phyloP scores from a whole-genome alignment of 2,329 filamentous ascomycete genomes.

The Colletotrichum sp. region DNA sequence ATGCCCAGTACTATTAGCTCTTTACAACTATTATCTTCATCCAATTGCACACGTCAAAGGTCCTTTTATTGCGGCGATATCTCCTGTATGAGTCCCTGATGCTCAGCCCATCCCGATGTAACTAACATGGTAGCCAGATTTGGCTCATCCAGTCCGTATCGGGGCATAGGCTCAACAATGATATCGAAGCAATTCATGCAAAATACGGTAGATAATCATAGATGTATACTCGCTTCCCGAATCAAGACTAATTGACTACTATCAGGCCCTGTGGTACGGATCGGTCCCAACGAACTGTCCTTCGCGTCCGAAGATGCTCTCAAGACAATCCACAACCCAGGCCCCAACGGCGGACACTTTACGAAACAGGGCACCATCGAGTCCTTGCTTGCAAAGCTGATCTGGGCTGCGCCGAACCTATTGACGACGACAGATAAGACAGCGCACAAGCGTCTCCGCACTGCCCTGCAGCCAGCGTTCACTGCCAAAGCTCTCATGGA shows the following conservation, averaged over 20 bases:
- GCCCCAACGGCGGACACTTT: not conserved
- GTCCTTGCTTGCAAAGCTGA: not conserved
- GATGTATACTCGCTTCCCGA: not conserved
- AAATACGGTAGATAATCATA: not conserved
- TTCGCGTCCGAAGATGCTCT: conserved; percentile 3
- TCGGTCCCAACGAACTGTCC: not conserved
- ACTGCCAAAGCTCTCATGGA: conserved; percentile 8
- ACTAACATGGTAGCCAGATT: not conserved
- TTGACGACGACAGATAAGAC: not conserved
- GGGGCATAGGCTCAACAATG: not conserved
- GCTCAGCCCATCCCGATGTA: accelerated
- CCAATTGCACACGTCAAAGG: not conserved
- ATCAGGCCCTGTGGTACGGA: not conserved
- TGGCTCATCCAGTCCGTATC: not conserved
- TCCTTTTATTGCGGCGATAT: not conserved
- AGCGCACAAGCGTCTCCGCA: not conserved
- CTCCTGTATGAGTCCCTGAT: not conserved
- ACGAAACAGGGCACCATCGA: conserved; percentile 5
- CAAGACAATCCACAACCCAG: not conserved
- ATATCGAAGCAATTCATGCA: not conserved
- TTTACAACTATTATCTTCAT: not conserved
- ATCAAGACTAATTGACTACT: not conserved
- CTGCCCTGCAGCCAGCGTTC: not conserved
- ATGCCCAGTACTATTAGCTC: not conserved
- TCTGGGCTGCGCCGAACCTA: conserved; percentile 4